phyloP scores from a whole-genome alignment of 768 basidiomycete species.

The Kwoniella heveanensis region DNA sequence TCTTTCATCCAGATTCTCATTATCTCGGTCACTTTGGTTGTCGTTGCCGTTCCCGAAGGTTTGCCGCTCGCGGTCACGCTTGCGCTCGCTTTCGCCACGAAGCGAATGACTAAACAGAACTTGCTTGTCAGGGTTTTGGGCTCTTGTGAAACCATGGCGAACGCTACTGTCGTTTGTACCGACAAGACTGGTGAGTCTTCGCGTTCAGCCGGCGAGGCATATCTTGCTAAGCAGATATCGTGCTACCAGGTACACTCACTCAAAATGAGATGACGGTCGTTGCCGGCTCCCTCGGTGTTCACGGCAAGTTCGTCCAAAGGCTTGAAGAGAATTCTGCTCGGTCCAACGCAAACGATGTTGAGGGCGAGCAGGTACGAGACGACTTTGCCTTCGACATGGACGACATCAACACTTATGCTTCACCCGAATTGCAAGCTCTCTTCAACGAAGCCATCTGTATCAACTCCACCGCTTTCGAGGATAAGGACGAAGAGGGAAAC shows the following conservation, averaged over 20 bases:
- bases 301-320: conserved; percentile 85
- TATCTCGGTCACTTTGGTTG: conserved; percentile 88
- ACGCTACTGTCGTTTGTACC: conserved; percentile 77
- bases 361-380: conserved; percentile 38
- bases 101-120: conserved; percentile 95
- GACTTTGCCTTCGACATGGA: conserved; percentile 88
- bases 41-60: conserved; percentile 88
- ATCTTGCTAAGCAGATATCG: conserved; percentile 65
- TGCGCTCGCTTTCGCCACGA: conserved; percentile 94
- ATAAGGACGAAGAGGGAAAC: conserved; percentile 65
- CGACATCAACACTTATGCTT: conserved; percentile 67
- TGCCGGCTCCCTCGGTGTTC: conserved; percentile 89
- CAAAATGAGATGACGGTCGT: conserved; percentile 95
- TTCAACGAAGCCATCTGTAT: conserved; percentile 84
- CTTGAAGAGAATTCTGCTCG: conserved; percentile 72
- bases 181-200: conserved; percentile 46
- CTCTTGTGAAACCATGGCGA: conserved; percentile 98
- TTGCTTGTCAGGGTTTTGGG: conserved; percentile 92
- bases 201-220: background rate
- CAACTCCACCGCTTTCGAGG: conserved; percentile 93
- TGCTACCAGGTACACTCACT: conserved; percentile 80
- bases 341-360: conserved; percentile 69
- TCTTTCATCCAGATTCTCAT: conserved; percentile 90
- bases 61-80: conserved; percentile 94
- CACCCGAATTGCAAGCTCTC: conserved; percentile 65